Evolutionary conservation across 2,329 filamentous ascomycete species (phyloP).

Genomic region (Paraphoma chrysanthemicola): DNA sequence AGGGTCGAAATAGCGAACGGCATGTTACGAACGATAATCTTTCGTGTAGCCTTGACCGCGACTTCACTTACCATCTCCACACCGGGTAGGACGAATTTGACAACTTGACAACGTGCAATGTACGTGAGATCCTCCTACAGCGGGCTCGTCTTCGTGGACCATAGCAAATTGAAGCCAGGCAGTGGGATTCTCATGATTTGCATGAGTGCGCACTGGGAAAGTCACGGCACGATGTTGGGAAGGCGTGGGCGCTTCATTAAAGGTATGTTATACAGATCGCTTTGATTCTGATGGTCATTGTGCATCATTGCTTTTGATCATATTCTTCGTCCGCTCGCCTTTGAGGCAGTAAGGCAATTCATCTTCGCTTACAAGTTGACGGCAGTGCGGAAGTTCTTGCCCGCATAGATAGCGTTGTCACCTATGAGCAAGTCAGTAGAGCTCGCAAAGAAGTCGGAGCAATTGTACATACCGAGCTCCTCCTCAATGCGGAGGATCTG

Average conservation of each 20-base stretch:
- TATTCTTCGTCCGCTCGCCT: not conserved
- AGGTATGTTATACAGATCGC: not conserved
- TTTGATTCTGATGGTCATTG: not conserved
- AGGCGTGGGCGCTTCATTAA: not conserved
- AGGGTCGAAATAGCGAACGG: no score
- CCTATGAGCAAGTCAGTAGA: conserved; percentile 6
- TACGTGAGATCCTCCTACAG: no score
- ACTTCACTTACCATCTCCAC: no score
- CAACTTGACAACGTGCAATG: no score
- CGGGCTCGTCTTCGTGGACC: no score
- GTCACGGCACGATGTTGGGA: no score
- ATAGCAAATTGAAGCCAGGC: no score
- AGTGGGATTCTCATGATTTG: no score
- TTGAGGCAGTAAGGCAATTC: not conserved
- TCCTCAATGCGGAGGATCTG: conserved; percentile 99
- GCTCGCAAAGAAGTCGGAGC: not conserved
- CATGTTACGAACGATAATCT: no score
- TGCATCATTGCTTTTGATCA: not conserved
- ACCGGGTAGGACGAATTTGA: no score
- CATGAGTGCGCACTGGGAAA: no score
- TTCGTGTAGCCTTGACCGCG: no score
- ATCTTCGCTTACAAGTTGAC: conserved; percentile 69
- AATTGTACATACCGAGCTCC: conserved; percentile 67
- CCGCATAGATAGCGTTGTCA: conserved; percentile 88
- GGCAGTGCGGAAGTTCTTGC: conserved; percentile 87